Conservation (phyloP, 495 filamentous ascomycete genomes). For the Thermothielavioides terrestris region DNA sequence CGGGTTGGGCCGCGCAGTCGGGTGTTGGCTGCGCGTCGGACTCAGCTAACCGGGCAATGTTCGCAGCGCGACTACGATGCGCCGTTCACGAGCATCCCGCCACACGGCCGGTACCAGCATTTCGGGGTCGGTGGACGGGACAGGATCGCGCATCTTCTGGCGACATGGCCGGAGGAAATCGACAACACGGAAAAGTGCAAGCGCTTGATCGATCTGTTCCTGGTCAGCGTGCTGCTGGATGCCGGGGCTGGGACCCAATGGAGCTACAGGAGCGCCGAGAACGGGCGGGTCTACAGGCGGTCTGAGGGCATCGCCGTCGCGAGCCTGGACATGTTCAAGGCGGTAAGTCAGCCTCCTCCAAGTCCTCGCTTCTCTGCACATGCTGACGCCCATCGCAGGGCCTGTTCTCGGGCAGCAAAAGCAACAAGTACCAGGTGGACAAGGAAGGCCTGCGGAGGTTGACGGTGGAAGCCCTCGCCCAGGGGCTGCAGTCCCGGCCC, state of each 20-base stretch:
- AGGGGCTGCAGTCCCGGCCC: slow-evolving; percentile 74
- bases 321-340: slow-evolving; percentile 95
- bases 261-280: slow-evolving; percentile 87
- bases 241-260: slow-evolving; percentile 76
- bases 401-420: slow-evolving; percentile 76
- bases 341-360: slow-evolving; percentile 21
- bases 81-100: slow-evolving; percentile 75
- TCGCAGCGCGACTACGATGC: slow-evolving; percentile 76
- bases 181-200: slow-evolving; percentile 67
- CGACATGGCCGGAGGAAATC: slow-evolving; percentile 52
- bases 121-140: slow-evolving; percentile 77
- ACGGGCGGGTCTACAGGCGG: slow-evolving; percentile 70
- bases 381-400: slow-evolving; percentile 38
- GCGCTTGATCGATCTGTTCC: slow-evolving; percentile 73
- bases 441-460: slow-evolving; percentile 67
- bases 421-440: slow-evolving; percentile 83
- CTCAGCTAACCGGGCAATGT: neutral
- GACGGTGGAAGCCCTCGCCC: slow-evolving; percentile 62
- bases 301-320: slow-evolving; percentile 93
- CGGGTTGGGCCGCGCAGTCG: too few relatives aligned
- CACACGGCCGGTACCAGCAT: slow-evolving; percentile 84
- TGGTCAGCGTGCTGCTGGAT: slow-evolving; percentile 84
- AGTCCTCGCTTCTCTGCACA: neutral
- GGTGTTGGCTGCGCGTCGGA: too few relatives aligned
- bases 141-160: slow-evolving; percentile 63